Base-by-base conservation (phyloP, 2,329 filamentous ascomycete species). In the Fusarium pseudocircinatum region DNA sequence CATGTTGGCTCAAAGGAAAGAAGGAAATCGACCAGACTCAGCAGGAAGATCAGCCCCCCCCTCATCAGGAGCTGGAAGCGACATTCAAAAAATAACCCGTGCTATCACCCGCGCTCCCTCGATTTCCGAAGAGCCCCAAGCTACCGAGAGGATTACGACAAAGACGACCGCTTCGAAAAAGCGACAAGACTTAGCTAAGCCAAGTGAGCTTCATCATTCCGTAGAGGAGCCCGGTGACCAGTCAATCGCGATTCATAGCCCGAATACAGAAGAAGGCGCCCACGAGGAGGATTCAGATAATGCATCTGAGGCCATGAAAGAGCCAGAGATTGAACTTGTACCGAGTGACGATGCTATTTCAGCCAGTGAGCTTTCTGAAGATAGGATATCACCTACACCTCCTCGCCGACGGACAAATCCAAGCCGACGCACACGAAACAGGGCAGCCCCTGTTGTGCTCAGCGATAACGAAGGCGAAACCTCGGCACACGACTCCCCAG, bases 1-100 rank as follows among this genome's bases (percentile, higher is more conserved):
- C 47, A 81, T 88, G 78, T 59, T 87, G 9, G 81, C 84, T 2
- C 83, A 86, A 58, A 81, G 77, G 60, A 72, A 76, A 32, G 53
- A 69, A 43, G 28, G 43, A 14, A 57, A 59, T 9, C 44, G 57
- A 16, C 14, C 24, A 47, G 30, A 13, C 28, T 60, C 44, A n/a
- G 28, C 28, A 26, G 52, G 16, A 57, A 60, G 56, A 26, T 44
- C 24, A 34, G 24, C n/a, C 9, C 56, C 57, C 30, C 42, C n/a
- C 10, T 39, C 47, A 9, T 40, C 43, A 26, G 56, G 57, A n/a
- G 49, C 43, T 39, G 26, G 39, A 13, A 37, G 37, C 16, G 50
- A 67, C 28, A 24, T 32, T 12, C 28, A 58, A 14, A 32, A 13
- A 9, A 28, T 43, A 32, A n/a, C 40, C 10, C 49, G 26, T 32